These are phyloP conservation scores for Tetrapisispora iriomotensis DNA, from an alignment of 805 yeast genomes.

Conservation along the genomic window DNA sequence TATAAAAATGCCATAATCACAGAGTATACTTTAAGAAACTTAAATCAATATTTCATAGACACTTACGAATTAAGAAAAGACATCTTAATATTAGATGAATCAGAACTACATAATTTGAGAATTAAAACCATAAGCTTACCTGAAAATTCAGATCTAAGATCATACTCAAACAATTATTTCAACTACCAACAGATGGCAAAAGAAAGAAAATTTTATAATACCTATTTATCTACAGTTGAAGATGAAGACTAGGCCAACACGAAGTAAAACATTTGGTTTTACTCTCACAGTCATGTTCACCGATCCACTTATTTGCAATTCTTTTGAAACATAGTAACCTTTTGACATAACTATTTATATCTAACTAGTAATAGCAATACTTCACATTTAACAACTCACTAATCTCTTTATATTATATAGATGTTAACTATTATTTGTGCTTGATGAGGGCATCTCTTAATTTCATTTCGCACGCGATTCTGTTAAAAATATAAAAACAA, in stretches of 20 bases:
- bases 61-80: slow-evolving; percentile 14
- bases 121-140: slow-evolving; percentile 4
- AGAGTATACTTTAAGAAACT: slow-evolving; percentile 9
- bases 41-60: slow-evolving; percentile 8
- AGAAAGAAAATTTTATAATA: background rate
- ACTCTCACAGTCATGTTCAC: no score
- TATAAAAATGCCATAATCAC: slow-evolving; percentile 7
- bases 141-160: background rate
- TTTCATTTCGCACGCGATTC: no score
- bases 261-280: no score
- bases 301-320: no score
- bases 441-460: no score
- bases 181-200: background rate
- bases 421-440: no score
- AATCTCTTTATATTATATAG: no score
- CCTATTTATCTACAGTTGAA: background rate
- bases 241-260: slow-evolving; percentile 1
- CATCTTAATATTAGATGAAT: slow-evolving; percentile 4
- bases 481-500: no score
- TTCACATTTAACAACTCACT: no score
- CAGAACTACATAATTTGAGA: slow-evolving; percentile 14
- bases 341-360: no score
- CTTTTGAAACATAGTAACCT: no score
- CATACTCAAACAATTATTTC: background rate
- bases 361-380: no score